These are phyloP conservation scores for Trichoderma asperellum DNA, from an alignment of 2,329 filamentous ascomycete genomes.

Conservation along the genomic window DNA sequence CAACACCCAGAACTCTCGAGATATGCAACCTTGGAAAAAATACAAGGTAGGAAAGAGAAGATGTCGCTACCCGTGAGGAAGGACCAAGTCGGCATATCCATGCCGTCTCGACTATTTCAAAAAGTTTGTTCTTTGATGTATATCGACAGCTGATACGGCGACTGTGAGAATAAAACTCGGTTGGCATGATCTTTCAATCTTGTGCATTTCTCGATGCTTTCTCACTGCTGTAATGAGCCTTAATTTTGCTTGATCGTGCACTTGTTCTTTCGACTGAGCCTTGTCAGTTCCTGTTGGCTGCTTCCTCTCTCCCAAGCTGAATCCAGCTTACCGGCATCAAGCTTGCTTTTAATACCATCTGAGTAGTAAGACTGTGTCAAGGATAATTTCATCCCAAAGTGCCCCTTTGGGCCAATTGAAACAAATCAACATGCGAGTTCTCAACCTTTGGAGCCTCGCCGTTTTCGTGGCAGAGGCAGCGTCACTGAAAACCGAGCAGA, in stretches of 20 bases:
- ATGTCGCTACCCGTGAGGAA: constrained; percentile 18
- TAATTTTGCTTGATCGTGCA: neutral
- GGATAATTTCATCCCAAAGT: neutral
- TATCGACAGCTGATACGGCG: neutral
- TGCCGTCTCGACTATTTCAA: constrained; percentile 1
- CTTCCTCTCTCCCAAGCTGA: neutral
- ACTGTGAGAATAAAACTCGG: neutral
- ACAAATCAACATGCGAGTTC: constrained; percentile 5
- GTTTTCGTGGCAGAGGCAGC: neutral
- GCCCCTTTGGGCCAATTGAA: neutral
- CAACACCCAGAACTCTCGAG: too few species aligned
- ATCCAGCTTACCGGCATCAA: neutral
- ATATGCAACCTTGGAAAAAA: neutral
- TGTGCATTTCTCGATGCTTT: neutral
- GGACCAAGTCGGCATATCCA: neutral
- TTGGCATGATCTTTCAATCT: neutral
- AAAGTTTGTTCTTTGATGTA: neutral
- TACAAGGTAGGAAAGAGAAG: too few species aligned
- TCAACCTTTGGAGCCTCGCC: constrained; percentile 11
- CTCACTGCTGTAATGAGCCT: neutral
- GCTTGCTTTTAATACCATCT: neutral
- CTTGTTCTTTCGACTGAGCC: neutral
- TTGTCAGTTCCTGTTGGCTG: neutral
- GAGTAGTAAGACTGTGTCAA: neutral
- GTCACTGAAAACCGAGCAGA: constrained; percentile 1